A percentile compares a stretch with the other conserved stretches of the same genome.
These are phyloP conservation scores for Flaveria floridana DNA, from an alignment of 140 eudicot species.

Conservation along the genomic window DNA sequence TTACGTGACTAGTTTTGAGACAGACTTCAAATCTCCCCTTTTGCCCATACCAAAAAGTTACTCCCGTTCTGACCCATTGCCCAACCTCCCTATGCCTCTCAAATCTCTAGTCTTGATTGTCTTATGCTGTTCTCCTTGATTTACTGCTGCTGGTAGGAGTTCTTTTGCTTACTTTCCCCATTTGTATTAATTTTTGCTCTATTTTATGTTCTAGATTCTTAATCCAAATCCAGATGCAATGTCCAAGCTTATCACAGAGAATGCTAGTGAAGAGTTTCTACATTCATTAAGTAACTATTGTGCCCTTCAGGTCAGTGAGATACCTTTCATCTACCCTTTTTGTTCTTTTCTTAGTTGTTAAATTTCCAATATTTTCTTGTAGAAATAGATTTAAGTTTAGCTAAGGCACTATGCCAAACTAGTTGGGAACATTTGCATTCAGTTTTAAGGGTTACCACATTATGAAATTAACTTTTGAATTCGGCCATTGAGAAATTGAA, in stretches of 20 bases:
- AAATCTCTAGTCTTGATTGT: conserved; percentile 6
- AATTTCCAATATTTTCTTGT: conserved; percentile 5
- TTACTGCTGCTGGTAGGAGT: conserved; percentile 15
- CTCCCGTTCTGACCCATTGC: not conserved
- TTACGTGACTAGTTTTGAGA: not conserved
- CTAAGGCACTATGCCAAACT: conserved; percentile 10
- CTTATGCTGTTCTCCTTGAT: not conserved
- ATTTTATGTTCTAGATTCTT: conserved; percentile 58
- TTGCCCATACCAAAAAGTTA: not conserved
- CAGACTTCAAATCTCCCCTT: not conserved
- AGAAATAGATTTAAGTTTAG: conserved; percentile 1
- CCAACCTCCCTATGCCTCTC: not conserved
- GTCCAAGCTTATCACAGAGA: conserved; percentile 94
- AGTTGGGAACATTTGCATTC: not conserved
- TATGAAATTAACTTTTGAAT: not conserved
- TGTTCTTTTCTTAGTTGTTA: conserved; percentile 7
- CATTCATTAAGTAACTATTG: conserved; percentile 88
- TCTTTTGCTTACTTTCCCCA: conserved; percentile 12
- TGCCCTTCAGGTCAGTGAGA: conserved; percentile 82
- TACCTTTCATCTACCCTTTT: not conserved
- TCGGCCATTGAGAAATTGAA: not conserved
- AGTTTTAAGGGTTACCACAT: conserved; percentile 12
- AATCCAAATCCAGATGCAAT: conserved; percentile 99
- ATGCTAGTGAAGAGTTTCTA: conserved; percentile 96
- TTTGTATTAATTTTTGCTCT: conserved; percentile 15